Conservation (phyloP, 1,284 basidiomycete genomes). For the Pseudozyma sp. region DNA sequence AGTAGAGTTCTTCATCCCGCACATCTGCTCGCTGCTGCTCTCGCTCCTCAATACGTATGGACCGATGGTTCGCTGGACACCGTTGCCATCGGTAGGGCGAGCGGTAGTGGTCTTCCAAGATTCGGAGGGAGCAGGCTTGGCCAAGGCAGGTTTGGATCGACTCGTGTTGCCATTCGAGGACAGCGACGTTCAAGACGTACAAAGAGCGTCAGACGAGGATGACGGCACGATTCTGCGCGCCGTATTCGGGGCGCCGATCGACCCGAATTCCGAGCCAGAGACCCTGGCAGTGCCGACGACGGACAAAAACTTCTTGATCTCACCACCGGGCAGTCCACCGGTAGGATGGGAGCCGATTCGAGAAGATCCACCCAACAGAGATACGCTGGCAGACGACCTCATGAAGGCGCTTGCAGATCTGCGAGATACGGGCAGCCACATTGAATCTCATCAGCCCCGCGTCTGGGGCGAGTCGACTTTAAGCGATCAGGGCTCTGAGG, state of each 20-base stretch:
- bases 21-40: slow-evolving; percentile 52
- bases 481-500: slow-evolving; percentile 2
- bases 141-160: slow-evolving; percentile 58
- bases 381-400: slow-evolving; percentile 89
- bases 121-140: slow-evolving; percentile 40
- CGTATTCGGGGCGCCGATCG: slow-evolving; percentile 29
- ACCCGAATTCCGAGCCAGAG: slow-evolving; percentile 27
- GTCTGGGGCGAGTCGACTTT: slow-evolving; percentile 16
- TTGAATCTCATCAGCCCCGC: slow-evolving; percentile 45
- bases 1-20: slow-evolving; percentile 58
- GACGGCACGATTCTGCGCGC: slow-evolving; percentile 41
- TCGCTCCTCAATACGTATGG: slow-evolving; percentile 63
- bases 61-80: slow-evolving; percentile 57
- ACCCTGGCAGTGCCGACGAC: slow-evolving; percentile 73
- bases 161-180: slow-evolving; percentile 57
- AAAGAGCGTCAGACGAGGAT: slow-evolving; percentile 26
- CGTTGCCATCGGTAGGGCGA: slow-evolving; percentile 58
- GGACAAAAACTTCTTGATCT: slow-evolving; percentile 96
- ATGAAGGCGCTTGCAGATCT: slow-evolving; percentile 71
- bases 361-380: slow-evolving; percentile 90
- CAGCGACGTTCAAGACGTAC: slow-evolving; percentile 37
- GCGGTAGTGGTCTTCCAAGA: slow-evolving; percentile 58
- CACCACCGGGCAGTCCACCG: slow-evolving; percentile 96
- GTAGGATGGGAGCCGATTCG: slow-evolving; percentile 93
- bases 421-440: slow-evolving; percentile 52